Evolutionary conservation across 192 early-diverging fungal genomes (phyloP).

Genomic region (Chytriomyces hyalinus): DNA sequence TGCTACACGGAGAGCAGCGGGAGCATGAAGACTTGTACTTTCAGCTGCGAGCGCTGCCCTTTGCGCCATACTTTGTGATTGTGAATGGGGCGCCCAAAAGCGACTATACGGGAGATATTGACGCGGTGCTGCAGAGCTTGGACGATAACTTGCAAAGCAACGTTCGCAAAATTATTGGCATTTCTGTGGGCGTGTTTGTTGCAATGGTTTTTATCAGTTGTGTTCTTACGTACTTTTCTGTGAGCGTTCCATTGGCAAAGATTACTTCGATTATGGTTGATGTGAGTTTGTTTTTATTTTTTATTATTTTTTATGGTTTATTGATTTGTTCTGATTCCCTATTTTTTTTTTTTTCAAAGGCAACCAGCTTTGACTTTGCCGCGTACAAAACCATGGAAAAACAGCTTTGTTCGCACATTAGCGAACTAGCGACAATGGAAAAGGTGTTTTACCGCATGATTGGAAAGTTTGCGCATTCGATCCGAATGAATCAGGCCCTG

Average conservation of each 20-base stretch:
- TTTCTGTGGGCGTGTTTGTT: slow-evolving; percentile 2
- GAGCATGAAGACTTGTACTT: not conserved
- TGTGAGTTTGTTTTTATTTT: not conserved
- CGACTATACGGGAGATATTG: slow-evolving; percentile 20
- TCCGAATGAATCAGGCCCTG: not conserved
- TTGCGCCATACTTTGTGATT: not conserved
- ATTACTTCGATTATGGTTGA: slow-evolving; percentile 7
- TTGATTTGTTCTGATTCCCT: no score
- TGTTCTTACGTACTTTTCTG: slow-evolving; percentile 1
- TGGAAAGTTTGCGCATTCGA: slow-evolving; percentile 6
- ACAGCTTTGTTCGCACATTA: not conserved
- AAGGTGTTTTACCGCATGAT: slow-evolving; percentile 7
- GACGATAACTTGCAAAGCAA: not conserved
- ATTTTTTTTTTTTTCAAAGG: not conserved
- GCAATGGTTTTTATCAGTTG: not conserved
- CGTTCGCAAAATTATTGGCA: not conserved
- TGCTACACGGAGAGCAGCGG: no score
- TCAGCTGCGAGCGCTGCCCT: not conserved
- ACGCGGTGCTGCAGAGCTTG: not conserved
- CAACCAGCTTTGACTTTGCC: slow-evolving; percentile 1
- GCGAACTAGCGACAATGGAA: slow-evolving; percentile 7
- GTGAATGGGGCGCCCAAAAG: slow-evolving; percentile 17
- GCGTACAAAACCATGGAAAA: slow-evolving; percentile 5
- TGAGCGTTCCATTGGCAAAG: slow-evolving; percentile 5
- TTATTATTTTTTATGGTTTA: no score